Evolutionary conservation across 176 grass and related monocot species (phyloP), one percentile per base, ranked within the genome.

Genomic region (Rhynchospora tenuis): DNA sequence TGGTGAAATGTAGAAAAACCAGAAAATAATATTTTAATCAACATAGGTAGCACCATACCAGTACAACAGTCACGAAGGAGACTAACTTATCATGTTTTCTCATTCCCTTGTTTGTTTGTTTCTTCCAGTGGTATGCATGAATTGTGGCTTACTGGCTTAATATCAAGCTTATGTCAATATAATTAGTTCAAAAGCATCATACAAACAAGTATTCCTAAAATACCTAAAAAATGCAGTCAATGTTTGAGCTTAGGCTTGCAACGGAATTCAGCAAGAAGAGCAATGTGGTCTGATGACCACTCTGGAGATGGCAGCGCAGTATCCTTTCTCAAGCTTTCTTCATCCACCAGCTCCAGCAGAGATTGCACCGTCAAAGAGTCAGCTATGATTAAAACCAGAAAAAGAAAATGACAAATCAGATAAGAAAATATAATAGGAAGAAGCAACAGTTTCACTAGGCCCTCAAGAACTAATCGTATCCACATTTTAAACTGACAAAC

Each of bases 271-370:
- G 97, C 89, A 83, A 99, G 84, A 57, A 99, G 97, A 15, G 91
- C 97, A 90, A 99, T 89, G 76, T 99, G 97, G 86, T 99, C 97
- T 26, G 97, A 99, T 27, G 97, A 96, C 97, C 97, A 99, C 85
- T 99, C 93, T 68, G 97, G 93, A 78, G 97, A 99, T 59, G 97
- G 97, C 24, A 99, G 89, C 20, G 97, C 97, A 59, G 97, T 99
- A 54, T 96, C 89, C 85, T 99, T 99, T 87, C 97, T 91, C 85
- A 99, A 91, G 81, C 88, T 93, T 74, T 99, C 90, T 86, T 99
- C 97, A 83, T 99, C 97, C 88, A 99, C 67, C 82, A 99, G 91
- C 78, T 99, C 97, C 89, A 99, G 80, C 47, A 99, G 81, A 26
- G 97, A 99, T 63, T 99, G 93, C 73, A 99, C 97, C 28, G 89